phyloP scores from a whole-genome alignment of 1,284 basidiomycete genomes.

The Cutaneotrichosporon sp. region DNA sequence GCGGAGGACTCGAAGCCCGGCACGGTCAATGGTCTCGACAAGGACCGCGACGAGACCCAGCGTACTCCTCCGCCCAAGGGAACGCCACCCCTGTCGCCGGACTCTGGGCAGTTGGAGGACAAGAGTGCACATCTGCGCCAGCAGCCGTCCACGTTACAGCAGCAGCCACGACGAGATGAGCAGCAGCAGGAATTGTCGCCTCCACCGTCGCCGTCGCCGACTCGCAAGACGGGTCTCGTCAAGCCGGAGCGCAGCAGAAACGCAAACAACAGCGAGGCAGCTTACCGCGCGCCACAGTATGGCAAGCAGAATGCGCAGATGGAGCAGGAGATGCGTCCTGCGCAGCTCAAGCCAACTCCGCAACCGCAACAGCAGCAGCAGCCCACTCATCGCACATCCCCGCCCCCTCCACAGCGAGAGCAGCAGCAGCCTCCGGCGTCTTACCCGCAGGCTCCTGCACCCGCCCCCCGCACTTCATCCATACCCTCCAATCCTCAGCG shows the following conservation, averaged over 20 bases:
- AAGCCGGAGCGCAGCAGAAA: conserved; percentile 50
- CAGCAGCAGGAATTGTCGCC: conserved; percentile 19
- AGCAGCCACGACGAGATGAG: background rate
- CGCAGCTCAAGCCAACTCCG: conserved; percentile 12
- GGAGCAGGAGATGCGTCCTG: conserved; percentile 65
- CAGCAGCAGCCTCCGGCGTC: conserved; percentile 12
- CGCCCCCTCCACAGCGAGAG: conserved; percentile 15
- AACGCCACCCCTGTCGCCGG: conserved; percentile 44
- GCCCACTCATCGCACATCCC: conserved; percentile 10
- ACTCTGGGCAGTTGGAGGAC: conserved; percentile 31
- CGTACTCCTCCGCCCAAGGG: conserved; percentile 50
- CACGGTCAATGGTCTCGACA: conserved; percentile 50
- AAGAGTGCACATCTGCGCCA: conserved; percentile 2
- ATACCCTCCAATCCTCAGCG: conserved; percentile 12
- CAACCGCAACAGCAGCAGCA: conserved; percentile 28
- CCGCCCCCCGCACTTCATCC: conserved; percentile 19
- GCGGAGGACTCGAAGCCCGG: conserved; percentile 53
- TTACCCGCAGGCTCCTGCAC: conserved; percentile 13
- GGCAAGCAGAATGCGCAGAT: conserved; percentile 89
- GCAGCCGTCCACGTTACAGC: background rate
- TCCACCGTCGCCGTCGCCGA: conserved; percentile 40
- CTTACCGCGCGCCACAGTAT: conserved; percentile 83
- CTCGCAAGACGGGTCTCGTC: conserved; percentile 39
- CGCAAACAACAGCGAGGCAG: conserved; percentile 67
- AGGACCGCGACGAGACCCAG: conserved; percentile 39